Evolutionary conservation across 495 filamentous ascomycete species (phyloP), one percentile per base, ranked within the genome.

Genomic region (Hypomontagnella submonticulosa): DNA sequence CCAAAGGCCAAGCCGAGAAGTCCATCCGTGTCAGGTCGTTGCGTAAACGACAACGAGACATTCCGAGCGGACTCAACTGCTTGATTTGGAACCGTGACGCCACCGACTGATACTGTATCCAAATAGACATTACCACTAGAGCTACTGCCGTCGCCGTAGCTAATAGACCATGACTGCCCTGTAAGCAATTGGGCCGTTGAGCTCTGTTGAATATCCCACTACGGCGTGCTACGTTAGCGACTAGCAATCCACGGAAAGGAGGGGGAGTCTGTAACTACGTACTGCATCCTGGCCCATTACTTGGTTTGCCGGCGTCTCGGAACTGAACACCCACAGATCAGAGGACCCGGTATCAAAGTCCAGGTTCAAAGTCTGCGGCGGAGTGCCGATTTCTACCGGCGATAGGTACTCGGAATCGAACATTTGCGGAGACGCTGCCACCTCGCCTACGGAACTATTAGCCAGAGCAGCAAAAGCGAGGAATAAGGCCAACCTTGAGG

Each of bases 291-390:
- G 90, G 40, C 88, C 89, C 34, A 70, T 67, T 41, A 82, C 76
- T 71, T 87, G 73, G 48, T 43, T 75, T 57, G 4, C 51, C 36
- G 57, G 73, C 37, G 62, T 83, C 57, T 59, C 85, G 76, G 49
- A 88, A 76, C 74, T 79, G 64, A 80, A 79, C 34, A 85, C 89
- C 77, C 86, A 92, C 78, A 93, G 79, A 81, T 92, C 90, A 10
- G 87, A 83, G 33, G 88, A 90, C 7, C 89, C 90, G 20, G 90
- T 92, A 75, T 93, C 90, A 52, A 92, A 90, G 71, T 92, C 85
- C 44, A 93, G 76, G 36, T 76, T 88, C 64, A 93, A 67, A 3
- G 76, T 87, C 80, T 93, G 89, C 6, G 83, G 79, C 19, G 90
- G 90, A 4, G 87, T 90, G 6, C 90, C 90, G 71, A 93, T 90